Base-by-base conservation (phyloP, 2,329 filamentous ascomycete species). In the Neonectria faginata region DNA sequence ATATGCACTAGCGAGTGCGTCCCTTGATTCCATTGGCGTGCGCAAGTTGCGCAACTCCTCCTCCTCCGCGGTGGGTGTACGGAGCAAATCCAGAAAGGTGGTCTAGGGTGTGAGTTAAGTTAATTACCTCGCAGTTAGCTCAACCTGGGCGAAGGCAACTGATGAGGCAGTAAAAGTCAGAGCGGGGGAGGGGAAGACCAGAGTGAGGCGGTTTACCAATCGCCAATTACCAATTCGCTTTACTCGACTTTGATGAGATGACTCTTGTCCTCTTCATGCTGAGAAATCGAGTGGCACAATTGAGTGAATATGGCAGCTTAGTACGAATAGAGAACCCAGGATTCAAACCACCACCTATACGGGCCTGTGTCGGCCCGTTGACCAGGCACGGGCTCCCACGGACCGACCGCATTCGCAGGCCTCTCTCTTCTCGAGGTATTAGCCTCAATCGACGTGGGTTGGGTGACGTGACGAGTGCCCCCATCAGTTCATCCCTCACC, bases 381-480 rank as follows among this genome's bases (percentile, higher is more conserved):
- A 61, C 64, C 61, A 57, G 60, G 65, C 71, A 70, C 67, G 70
- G 62, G 70, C 64, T 45, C 69, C 57, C 29, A 71, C 69, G 69
- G 69, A 69, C 66, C 71, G 70, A 73, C 67, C 67, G 59, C 58
- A 69, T 70, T 73, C 65, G 69, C 51, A 66, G 57, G 50, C 48
- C 58, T 48, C 25, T 25, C 2, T 25, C 41, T 53, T 62, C 27
- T 5, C 31, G 9, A 39, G 12, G 27, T 50, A 10, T 27, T 50
- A 31, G 47, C 25, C 16, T 50, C 25, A 31, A 25, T n/a, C 39
- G 10, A 42, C 36, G 36, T 39, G n/a, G 22, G 45, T 47, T 55
- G 39, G 36, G 36, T 39, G 36, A 39, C 7, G 31, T 52, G 57
- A 50, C 53, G 47, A 51, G 22, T 54, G 8, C 29, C n/a, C 39